phyloP scores from a whole-genome alignment of 208 protist genomes.

The Vickermania ingenoplastis region DNA sequence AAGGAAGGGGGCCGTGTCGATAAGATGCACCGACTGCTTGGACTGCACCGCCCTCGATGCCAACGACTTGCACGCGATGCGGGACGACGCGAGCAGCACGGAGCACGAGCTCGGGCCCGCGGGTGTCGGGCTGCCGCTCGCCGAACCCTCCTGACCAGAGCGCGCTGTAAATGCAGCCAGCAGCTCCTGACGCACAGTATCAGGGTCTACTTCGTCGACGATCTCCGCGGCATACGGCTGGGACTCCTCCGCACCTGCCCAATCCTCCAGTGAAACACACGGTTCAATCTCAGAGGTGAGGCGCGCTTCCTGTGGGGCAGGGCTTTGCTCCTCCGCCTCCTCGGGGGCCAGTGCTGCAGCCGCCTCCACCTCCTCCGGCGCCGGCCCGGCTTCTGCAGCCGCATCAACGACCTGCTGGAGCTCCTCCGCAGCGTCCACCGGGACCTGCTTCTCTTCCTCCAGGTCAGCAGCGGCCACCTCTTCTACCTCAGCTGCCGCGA shows the following conservation, averaged over 20 bases:
- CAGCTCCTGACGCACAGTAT: too few species aligned
- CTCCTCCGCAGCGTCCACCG: background rate
- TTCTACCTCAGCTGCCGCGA: background rate
- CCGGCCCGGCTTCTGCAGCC: background rate
- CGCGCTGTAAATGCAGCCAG: too few species aligned
- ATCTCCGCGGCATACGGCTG: too few species aligned
- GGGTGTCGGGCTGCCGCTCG: too few species aligned
- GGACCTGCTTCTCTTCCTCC: background rate
- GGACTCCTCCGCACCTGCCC: too few species aligned
- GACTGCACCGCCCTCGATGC: background rate
- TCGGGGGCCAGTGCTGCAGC: background rate
- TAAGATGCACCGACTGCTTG: background rate
- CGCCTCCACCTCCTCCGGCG: background rate
- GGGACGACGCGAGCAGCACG: too few species aligned
- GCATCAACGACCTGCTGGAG: background rate
- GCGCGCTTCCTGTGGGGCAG: background rate
- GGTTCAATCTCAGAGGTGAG: background rate
- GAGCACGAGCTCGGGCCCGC: too few species aligned
- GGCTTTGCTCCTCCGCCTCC: background rate
- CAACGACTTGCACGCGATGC: background rate
- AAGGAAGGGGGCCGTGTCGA: background rate
- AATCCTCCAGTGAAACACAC: too few species aligned
- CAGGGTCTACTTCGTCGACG: too few species aligned
- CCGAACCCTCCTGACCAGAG: too few species aligned
- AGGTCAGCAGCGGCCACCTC: background rate